Evolutionary conservation across 2,329 filamentous ascomycete genomes (phyloP).

Genomic region (Polytolypa hystricis): DNA sequence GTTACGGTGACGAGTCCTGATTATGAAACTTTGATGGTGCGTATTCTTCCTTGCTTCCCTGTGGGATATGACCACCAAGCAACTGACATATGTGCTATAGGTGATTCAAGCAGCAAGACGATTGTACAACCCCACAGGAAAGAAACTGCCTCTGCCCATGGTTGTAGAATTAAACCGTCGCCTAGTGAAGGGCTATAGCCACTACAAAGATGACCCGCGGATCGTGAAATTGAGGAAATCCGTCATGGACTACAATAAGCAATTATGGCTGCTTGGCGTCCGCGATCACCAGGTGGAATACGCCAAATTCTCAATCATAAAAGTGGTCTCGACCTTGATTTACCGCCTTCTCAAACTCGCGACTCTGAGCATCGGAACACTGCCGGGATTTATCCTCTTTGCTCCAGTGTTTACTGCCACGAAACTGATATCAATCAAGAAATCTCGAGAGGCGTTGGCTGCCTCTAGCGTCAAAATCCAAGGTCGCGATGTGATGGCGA

Average conservation of each 20-base stretch:
- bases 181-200: conserved; percentile 79
- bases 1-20: conserved; percentile 89
- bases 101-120: conserved; percentile 87
- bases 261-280: conserved; percentile 74
- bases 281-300: conserved; percentile 93
- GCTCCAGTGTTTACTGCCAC: conserved; percentile 76
- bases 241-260: conserved; percentile 75
- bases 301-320: conserved; percentile 66
- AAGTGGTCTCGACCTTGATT: conserved; percentile 64
- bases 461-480: conserved; percentile 82
- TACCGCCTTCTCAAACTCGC: conserved; percentile 70
- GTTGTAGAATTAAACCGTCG: conserved; percentile 91
- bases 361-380: conserved; percentile 65
- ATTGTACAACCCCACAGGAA: conserved; percentile 87
- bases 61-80: neutral
- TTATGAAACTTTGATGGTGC: conserved; percentile 85
- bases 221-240: conserved; percentile 64
- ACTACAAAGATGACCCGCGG: conserved; percentile 81
- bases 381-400: conserved; percentile 81
- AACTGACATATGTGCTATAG: conserved; percentile 30
- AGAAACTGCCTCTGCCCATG: conserved; percentile 81
- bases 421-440: conserved; percentile 69
- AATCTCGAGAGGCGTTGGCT: conserved; percentile 72
- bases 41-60: conserved; percentile 14
- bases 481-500: conserved; percentile 80